Conservation (phyloP, 768 basidiomycete species). For the Tulasnella sp. region DNA sequence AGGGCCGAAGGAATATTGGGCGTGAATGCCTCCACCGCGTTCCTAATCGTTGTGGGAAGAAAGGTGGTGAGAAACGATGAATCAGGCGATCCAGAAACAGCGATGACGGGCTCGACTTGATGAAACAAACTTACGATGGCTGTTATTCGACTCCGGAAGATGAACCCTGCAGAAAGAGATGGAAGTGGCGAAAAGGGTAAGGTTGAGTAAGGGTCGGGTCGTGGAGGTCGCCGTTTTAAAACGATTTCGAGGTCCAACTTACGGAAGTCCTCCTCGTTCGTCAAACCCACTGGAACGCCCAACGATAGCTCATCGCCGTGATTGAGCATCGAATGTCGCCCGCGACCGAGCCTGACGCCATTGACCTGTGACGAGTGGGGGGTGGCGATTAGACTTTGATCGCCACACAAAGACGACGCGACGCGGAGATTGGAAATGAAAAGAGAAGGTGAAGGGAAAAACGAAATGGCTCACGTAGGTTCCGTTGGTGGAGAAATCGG, state of each 20-base stretch:
- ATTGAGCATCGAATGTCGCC: conserved; percentile 58
- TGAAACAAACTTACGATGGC: conserved; percentile 41
- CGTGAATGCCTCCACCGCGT: conserved; percentile 46
- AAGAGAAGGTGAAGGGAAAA: neutral
- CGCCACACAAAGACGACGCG: neutral
- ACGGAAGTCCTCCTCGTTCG: conserved; percentile 73
- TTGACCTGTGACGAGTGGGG: conserved; percentile 57
- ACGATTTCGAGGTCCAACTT: conserved; percentile 44
- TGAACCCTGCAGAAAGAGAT: conserved; percentile 55
- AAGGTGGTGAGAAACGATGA: conserved; percentile 29
- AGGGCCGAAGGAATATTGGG: conserved; percentile 47
- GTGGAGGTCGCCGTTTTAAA: neutral
- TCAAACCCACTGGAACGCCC: conserved; percentile 58
- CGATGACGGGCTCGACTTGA: conserved; percentile 27
- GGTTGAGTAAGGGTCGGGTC: conserved; percentile 7
- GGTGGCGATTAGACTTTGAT: neutral
- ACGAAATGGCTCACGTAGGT: conserved; percentile 52
- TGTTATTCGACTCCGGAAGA: conserved; percentile 63
- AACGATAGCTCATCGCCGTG: conserved; percentile 90
- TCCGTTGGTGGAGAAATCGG: conserved; percentile 70
- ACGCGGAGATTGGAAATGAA: neutral
- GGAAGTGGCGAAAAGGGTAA: neutral
- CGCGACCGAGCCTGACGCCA: conserved; percentile 63
- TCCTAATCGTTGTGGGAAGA: conserved; percentile 27
- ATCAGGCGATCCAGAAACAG: too few species aligned